phyloP scores from a whole-genome alignment of 164 flowering plant genomes.

The Aristolochia contorta region DNA sequence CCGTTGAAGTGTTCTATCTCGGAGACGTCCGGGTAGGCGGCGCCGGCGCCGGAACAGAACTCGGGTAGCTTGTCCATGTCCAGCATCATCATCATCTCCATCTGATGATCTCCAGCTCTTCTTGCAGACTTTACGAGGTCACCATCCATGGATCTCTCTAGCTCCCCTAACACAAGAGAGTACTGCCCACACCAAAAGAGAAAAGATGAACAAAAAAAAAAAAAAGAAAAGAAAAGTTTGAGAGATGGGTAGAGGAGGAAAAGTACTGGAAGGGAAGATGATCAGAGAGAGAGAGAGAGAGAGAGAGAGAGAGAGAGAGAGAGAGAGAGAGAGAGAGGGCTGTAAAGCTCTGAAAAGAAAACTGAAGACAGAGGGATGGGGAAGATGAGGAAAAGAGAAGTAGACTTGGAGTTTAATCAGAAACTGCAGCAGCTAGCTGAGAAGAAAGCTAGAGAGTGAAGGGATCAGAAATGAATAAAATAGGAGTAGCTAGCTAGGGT shows the following conservation, averaged over 20 bases:
- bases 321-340: slow-evolving; percentile 1
- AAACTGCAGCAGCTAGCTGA: slow-evolving; percentile 3
- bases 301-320: slow-evolving; percentile 2
- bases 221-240: not conserved
- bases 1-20: slow-evolving; percentile 15
- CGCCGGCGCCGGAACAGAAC: slow-evolving; percentile 8
- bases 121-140: slow-evolving; percentile 25
- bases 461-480: slow-evolving; percentile 15
- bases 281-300: too few species aligned
- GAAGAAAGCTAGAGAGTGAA: not conserved
- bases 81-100: slow-evolving; percentile 33
- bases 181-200: too few species aligned
- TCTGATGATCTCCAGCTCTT: slow-evolving; percentile 33
- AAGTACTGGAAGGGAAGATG: not conserved
- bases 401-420: slow-evolving; percentile 4
- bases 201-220: not conserved
- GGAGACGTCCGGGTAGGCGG: slow-evolving; percentile 6
- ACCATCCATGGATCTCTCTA: slow-evolving; percentile 25
- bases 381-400: slow-evolving; percentile 7
- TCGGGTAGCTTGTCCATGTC: slow-evolving; percentile 34
- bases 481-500: slow-evolving; percentile 12
- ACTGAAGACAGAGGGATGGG: slow-evolving; percentile 18
- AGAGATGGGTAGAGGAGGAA: too few species aligned
- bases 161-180: not conserved
- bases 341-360: slow-evolving; percentile 13